Base-by-base conservation (phyloP, 495 filamentous ascomycete species). In the Podospora anserina region DNA sequence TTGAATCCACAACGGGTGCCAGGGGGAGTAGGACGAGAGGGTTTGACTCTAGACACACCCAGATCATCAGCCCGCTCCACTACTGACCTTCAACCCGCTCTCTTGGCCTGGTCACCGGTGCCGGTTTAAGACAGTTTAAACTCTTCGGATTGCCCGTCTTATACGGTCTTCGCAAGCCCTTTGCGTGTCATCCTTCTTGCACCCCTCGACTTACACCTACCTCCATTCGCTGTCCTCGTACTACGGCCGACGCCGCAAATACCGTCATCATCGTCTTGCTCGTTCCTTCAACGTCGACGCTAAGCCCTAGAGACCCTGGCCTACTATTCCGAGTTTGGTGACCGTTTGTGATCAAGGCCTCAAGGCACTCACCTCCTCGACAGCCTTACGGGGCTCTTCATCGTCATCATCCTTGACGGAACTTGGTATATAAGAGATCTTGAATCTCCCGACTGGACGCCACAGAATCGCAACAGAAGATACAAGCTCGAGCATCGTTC, bases 241-340 rank as follows among this genome's bases (percentile, higher is more conserved):
- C 60, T 16, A 69, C 61, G 61, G 61, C 23, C 63, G 6, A 68
- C 66, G 68, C 68, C 70, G 72, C 64, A 72, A 65, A 65, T 53
- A 66, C 34, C 54, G 23, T 64, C 56, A 58, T 65, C 56, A 54
- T 63, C 58, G 11, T 44, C 9, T 63, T 19, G 61, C 32, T 32
- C 61, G 32, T 39, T 28, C 27, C 67, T 66, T 53, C 69, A 60
- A 58, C 69, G 59, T 9, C 66, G 59, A 64, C 70, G 66, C 70
- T 71, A 69, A 69, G 67, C 70, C 67, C 66, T 71, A 66, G 65
- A 63, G 64, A 67, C 66, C 70, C 68, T 60, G 70, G 65, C 67
- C 11, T 5, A 64, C 34, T 49, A 49, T 71, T 71, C 70, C 70
- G 69, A 61, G 64, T 71, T 69, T 67, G 70, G 70, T 5, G 63